Evolutionary conservation across 371 early-diverging fungal genomes (phyloP), one percentile per base, ranked within the genome.

Genomic region (Synchytrium microbalum): DNA sequence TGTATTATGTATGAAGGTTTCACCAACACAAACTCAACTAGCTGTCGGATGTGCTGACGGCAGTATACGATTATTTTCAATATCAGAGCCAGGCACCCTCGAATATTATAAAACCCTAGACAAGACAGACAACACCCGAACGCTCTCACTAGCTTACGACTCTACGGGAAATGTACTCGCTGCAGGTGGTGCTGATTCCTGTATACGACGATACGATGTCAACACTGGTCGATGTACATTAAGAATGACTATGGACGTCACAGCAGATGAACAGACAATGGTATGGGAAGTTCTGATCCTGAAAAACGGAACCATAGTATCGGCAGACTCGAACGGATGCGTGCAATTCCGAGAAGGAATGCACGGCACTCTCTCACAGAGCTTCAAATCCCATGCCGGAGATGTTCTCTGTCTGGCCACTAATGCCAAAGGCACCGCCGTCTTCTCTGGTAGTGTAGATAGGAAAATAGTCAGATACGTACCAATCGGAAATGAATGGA

Each of bases 31-130:
- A 63, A 89, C 90, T 10, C 71, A 78, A 31, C 76, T 96, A 26
- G 95, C 93, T 25, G 85, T 92, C 29, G 96, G 93, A 16, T 94
- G 93, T 68, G 96, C 94, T 68, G 97, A 96, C 77, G 95, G 95
- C 0, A 82, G 85, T 63, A 85, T 95, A 58, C 83, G 95, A 38
- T 70, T 95, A 29, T 92, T 93, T 66, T 84, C 88, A 69, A 86
- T 96, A 64, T 76, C 84, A 19, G 86, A 89, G 25, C n/a, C n/a
- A n/a, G 87, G 81, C 30, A 74, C 77, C 33, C 70, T 94, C 57
- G 79, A 79, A 58, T 88, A 86, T 66, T 72, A 84, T 63, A 82
- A 84, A 30, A 81, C 85, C 46, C 85, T 91, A 66, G 89, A 89
- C 67, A 83, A 82, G 60, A 82, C 84, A 66, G 83, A 78, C 58